These are phyloP conservation scores for Phytophthora cactorum DNA, from an alignment of 352 stramenopile species.

Conservation along the genomic window DNA sequence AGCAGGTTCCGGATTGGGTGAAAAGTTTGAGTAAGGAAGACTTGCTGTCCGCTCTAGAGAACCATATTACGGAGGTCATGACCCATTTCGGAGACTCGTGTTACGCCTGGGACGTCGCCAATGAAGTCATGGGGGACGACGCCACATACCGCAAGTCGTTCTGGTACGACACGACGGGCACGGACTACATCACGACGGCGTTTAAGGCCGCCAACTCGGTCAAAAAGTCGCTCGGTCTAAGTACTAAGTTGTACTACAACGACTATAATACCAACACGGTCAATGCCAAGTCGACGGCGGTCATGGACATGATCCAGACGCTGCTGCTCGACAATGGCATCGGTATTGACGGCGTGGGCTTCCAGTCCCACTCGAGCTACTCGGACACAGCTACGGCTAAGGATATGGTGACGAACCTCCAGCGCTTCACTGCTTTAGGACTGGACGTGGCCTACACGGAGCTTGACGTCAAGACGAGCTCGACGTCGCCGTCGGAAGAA, in stretches of 20 bases:
- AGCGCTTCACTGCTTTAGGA: conserved; percentile 35
- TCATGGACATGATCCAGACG: conserved; percentile 33
- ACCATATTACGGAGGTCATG: conserved; percentile 37
- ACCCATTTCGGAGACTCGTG: conserved; percentile 36
- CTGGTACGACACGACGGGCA: conserved; percentile 41
- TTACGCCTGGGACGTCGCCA: conserved; percentile 38
- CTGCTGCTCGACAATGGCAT: conserved; percentile 28
- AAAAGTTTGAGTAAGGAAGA: conserved; percentile 31
- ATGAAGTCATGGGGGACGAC: conserved; percentile 37
- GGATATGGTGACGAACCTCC: conserved; percentile 26
- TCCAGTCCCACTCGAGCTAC: conserved; percentile 37
- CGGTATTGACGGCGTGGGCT: conserved; percentile 34
- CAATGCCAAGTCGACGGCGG: conserved; percentile 41
- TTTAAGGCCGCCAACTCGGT: conserved; percentile 40
- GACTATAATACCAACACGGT: conserved; percentile 38
- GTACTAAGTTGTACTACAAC: conserved; percentile 35
- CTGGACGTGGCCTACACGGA: conserved; percentile 37
- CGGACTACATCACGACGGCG: conserved; percentile 38
- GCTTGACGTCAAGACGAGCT: conserved; percentile 30
- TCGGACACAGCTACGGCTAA: conserved; percentile 18
- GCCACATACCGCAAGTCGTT: conserved; percentile 34
- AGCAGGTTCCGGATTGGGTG: conserved; percentile 33
- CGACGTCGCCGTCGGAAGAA: conserved; percentile 13
- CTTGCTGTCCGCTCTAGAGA: conserved; percentile 29
- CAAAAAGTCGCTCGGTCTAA: conserved; percentile 37